Conservation (phyloP, 371 early-diverging fungal species). For the Lichtheimia ornata region DNA sequence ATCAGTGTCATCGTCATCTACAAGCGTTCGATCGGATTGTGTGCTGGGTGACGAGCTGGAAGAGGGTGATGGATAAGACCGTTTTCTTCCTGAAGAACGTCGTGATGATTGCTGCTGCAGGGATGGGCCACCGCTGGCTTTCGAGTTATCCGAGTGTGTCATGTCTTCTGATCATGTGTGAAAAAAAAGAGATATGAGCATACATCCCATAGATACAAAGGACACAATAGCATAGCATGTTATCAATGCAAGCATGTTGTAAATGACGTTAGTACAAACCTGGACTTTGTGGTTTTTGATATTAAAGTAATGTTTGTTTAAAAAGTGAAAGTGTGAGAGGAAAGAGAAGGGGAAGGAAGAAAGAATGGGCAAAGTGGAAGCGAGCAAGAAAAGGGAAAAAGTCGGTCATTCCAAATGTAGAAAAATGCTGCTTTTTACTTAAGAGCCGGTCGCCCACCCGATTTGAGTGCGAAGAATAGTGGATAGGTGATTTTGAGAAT, state of each 20-base stretch:
- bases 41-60: background rate
- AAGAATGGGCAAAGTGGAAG: background rate
- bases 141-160: too few species aligned
- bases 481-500: background rate
- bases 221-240: too few species aligned
- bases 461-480: background rate
- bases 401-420: constrained; percentile 2
- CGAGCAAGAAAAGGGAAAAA: background rate
- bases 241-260: too few species aligned
- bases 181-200: too few species aligned
- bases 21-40: background rate
- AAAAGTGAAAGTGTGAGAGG: background rate
- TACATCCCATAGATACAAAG: too few species aligned
- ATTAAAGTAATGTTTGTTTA: background rate
- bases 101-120: too few species aligned
- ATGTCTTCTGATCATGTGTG: too few species aligned
- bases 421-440: background rate
- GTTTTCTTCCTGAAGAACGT: background rate
- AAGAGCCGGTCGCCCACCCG: background rate
- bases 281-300: too few species aligned
- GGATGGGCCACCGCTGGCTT: too few species aligned
- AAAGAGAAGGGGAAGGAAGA: background rate
- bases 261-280: too few species aligned
- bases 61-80: background rate
- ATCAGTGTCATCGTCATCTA: background rate